Percentiles rank a stretch among this genome's conserved stretches.
phyloP scores from a whole-genome alignment of 495 filamentous ascomycete species.

The Daldinia caldariorum region DNA sequence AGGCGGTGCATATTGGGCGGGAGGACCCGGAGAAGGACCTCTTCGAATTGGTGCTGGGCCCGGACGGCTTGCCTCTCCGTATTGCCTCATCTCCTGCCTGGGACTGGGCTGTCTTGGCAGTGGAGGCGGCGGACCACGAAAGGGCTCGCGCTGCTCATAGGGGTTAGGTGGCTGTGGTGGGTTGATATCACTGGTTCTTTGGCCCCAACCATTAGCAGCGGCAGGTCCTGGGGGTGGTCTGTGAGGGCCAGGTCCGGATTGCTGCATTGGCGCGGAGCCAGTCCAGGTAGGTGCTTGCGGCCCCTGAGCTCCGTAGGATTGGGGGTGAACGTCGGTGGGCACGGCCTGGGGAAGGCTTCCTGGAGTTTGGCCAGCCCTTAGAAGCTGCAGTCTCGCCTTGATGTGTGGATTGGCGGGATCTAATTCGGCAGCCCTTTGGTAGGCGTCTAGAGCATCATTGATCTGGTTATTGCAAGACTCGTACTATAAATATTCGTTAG shows the following conservation, averaged over 20 bases:
- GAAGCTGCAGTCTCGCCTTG: conserved; percentile 89
- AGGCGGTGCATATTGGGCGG: conserved; percentile 69
- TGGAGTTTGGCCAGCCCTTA: conserved; percentile 80
- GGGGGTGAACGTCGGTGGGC: conserved; percentile 70
- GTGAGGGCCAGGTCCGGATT: conserved; percentile 65
- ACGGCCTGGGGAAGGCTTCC: conserved; percentile 54
- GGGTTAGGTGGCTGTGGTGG: conserved; percentile 77
- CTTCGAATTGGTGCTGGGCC: conserved; percentile 58
- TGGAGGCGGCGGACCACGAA: conserved; percentile 68
- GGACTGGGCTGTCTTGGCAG: conserved; percentile 74
- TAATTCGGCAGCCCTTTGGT: conserved; percentile 91
- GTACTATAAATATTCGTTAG: conserved; percentile 69
- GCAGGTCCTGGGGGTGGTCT: conserved; percentile 71
- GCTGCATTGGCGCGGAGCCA: conserved; percentile 69
- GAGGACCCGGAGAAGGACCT: conserved; percentile 60
- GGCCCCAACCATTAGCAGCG: conserved; percentile 72
- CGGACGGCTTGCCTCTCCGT: conserved; percentile 75
- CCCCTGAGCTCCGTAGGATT: conserved; percentile 77
- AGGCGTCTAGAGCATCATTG: conserved; percentile 93
- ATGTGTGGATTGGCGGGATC: conserved; percentile 95
- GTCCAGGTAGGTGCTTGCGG: conserved; percentile 89
- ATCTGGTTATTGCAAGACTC: conserved; percentile 99
- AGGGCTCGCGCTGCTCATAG: conserved; percentile 77
- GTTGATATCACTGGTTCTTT: conserved; percentile 80
- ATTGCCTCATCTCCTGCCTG: conserved; percentile 74